phyloP scores from a whole-genome alignment of 1,284 basidiomycete species.

The Marasmius tenuissimus region DNA sequence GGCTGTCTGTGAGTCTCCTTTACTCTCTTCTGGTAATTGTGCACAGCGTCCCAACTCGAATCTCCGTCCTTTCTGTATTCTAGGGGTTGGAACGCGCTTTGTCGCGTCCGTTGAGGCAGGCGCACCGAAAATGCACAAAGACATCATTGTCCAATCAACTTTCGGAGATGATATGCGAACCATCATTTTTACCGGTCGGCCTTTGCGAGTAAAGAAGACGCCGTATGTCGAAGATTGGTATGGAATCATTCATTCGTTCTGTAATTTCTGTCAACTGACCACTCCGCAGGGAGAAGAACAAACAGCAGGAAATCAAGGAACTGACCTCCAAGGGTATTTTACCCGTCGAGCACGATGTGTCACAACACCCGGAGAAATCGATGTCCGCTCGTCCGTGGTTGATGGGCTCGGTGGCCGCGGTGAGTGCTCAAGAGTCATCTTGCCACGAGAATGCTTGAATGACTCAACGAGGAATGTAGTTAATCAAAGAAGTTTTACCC shows the following conservation, averaged over 20 bases:
- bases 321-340: slow-evolving; percentile 78
- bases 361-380: slow-evolving; percentile 76
- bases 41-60: slow-evolving; percentile 1
- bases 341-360: slow-evolving; percentile 69
- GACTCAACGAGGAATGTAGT: slow-evolving; percentile 9
- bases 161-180: slow-evolving; percentile 77
- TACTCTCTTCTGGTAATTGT: not conserved
- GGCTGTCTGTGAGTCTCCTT: slow-evolving; percentile 66
- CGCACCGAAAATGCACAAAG: slow-evolving; percentile 84
- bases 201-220: slow-evolving; percentile 79
- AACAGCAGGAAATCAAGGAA: slow-evolving; percentile 72
- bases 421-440: not conserved
- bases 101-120: slow-evolving; percentile 81
- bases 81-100: slow-evolving; percentile 82
- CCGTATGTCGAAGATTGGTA: slow-evolving; percentile 81
- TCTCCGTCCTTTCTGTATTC: not conserved
- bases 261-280: not conserved
- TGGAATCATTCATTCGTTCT: slow-evolving; percentile 19
- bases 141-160: slow-evolving; percentile 62
- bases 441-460: not conserved
- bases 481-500: slow-evolving; percentile 59
- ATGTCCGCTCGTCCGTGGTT: slow-evolving; percentile 13
- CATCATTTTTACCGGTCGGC: slow-evolving; percentile 86
- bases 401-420: slow-evolving; percentile 19
- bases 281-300: slow-evolving; percentile 53